Base-by-base conservation (phyloP, 345 rosid species). In the Boechera divaricarpa region DNA sequence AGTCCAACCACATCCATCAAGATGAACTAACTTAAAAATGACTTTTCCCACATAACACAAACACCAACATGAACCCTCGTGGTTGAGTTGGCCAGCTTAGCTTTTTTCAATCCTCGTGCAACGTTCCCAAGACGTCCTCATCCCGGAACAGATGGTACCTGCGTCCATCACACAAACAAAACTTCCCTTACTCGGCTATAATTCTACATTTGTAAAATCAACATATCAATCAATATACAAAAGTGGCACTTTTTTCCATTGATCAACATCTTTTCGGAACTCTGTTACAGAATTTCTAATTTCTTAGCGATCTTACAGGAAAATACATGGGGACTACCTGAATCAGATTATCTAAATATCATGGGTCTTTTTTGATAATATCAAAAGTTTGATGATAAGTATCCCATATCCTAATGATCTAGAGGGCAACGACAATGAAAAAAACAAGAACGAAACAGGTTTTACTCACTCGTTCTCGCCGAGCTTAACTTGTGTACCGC, bases 91-190 rank as follows among this genome's bases (percentile, higher is more conserved):
- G 18, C 49, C 3, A 63, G 26, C 56, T 42, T 47, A 57, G 67
- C 29, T 8, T 36, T 57, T 13, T 5, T 78, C 49, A 68, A 57
- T 74, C 84, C 36, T 90, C 96, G 73, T 86, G 94, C 39, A 92
- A 83, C 2, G 92, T 92, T 0, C 97, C 97, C 81, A 90, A 79
- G 41, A 92, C 88, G 7, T 92, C 97, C n/a, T 92, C 98, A 18
- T 90, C 94, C 83, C 94, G 79, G 49, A 72, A 90, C 47, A 92
- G 83, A 64, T 78, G 86, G 77, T 71, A 90, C 87, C 97, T 91
- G 86, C 79, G 51, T 60, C 44, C 67, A 61, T 53, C 41, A 63
- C 55, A 52, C 48, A 7, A 65, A 44, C 51, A 33, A 67, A 52
- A 16, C 16, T 10, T 53, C 13, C 28, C 18, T 28, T 32, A 59